Conservation (phyloP, 2,329 filamentous ascomycete species). For the Venturia carpophila region DNA sequence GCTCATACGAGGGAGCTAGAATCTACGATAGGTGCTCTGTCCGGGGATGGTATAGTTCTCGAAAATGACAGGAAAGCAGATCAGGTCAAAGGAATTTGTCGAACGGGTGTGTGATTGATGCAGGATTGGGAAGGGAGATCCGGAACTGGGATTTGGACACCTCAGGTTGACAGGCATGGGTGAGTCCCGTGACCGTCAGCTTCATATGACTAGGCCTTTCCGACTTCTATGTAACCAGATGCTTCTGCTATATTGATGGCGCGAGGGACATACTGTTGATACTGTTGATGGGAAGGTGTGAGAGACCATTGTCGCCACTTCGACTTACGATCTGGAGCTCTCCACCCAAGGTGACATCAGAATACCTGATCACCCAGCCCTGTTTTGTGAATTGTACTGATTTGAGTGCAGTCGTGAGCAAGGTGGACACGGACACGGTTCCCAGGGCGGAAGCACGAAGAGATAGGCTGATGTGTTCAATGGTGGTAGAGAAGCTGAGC, state of each 20-base stretch:
- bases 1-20: too few relatives aligned
- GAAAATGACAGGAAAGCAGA: too few relatives aligned
- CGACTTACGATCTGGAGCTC: conserved; percentile 14
- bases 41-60: too few relatives aligned
- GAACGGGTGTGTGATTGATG: too few relatives aligned
- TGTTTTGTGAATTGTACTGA: neutral
- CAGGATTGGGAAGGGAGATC: too few relatives aligned
- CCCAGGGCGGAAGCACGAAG: neutral
- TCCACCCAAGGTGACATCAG: neutral
- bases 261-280: conserved; percentile 1
- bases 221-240: too few relatives aligned
- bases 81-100: too few relatives aligned
- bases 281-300: conserved; percentile 7
- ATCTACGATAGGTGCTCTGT: too few relatives aligned
- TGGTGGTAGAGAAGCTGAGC: conserved; percentile 9
- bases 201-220: conserved; percentile 14
- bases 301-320: conserved; percentile 16
- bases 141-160: too few relatives aligned
- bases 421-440: neutral
- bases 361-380: neutral
- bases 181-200: neutral
- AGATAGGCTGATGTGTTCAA: neutral
- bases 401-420: neutral
- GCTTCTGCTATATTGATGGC: conserved; percentile 16
- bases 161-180: too few relatives aligned